Percentiles rank a stretch among this genome's conserved stretches.
These are phyloP conservation scores for Ochetophila trinervis DNA, from an alignment of 306 rosid genomes.

Conservation along the genomic window DNA sequence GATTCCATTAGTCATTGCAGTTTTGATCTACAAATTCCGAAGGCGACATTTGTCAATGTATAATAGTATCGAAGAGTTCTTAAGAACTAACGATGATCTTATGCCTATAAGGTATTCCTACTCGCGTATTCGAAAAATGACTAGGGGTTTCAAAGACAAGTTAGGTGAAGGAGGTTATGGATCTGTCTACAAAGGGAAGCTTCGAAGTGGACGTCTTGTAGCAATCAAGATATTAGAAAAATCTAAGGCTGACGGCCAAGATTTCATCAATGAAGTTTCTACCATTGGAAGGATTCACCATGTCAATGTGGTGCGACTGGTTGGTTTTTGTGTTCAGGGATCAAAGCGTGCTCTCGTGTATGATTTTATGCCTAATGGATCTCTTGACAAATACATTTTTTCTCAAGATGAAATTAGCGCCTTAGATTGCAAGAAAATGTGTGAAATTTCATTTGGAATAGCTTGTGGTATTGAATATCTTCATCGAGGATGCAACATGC, in stretches of 20 bases:
- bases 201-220: not conserved
- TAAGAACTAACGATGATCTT: not conserved
- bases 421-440: not conserved
- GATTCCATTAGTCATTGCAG: not conserved
- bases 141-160: not conserved
- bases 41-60: slow-evolving; percentile 2
- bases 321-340: slow-evolving; percentile 3
- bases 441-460: slow-evolving; percentile 4
- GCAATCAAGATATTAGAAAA: not conserved
- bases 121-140: not conserved
- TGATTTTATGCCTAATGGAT: slow-evolving; percentile 1
- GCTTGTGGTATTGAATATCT: slow-evolving; percentile 6
- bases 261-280: slow-evolving; percentile 16
- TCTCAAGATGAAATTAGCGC: not conserved
- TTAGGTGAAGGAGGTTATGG: slow-evolving; percentile 7
- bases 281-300: slow-evolving; percentile 12
- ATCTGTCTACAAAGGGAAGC: slow-evolving; percentile 11
- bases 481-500: slow-evolving; percentile 10
- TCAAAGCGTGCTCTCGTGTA: slow-evolving; percentile 7
- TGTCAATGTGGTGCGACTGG: slow-evolving; percentile 5
- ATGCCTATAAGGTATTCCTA: slow-evolving; percentile 8
- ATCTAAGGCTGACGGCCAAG: slow-evolving; percentile 12
- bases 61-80: not conserved
- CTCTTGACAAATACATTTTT: slow-evolving; percentile 14
- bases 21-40: not conserved